Evolutionary conservation across 805 yeast species (phyloP), one percentile per base, ranked within the genome.

Genomic region (Wickerhamiella slavikovae): DNA sequence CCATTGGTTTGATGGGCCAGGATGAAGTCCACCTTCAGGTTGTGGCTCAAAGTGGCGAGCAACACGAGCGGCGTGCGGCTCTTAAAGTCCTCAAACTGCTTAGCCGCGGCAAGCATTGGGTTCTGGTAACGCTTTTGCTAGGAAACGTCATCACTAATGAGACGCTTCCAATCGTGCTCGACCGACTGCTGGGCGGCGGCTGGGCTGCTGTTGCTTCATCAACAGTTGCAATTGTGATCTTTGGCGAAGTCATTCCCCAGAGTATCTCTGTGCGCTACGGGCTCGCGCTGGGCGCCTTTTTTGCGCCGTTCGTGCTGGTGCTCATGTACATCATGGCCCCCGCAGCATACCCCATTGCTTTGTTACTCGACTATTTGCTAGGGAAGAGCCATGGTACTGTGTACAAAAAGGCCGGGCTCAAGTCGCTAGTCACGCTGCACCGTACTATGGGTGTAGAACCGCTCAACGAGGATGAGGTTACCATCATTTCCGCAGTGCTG

Each of bases 321-420:
- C 60, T 85, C 47, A 85, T 85, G 94, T 83, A 83, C 51, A 22
- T 71, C 25, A 68, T 85, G 76, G 82, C 75, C 49, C 96, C 96
- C 0, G 60, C 85, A 25, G 93, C 95, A 1, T 79, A 79, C 44
- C 98, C 98, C 2, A 71, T 74, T 35, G 85, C 95, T 1, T 44
- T 68, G 35, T 57, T 85, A 22, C 62, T 85, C 39, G 98, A 85
- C 52, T 62, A 65, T 43, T 63, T 74, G 22, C 60, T 85, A 21
- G 98, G 98, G 31, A 92, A 85, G 55, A 93, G 80, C 52, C 96
- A 85, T 51, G 96, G 98, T 20, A 82, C 93, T 2, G 68, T 85
- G 24, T 85, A 85, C 57, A 80, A 79, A 49, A 80, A 79, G 51
- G 73, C 80, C 5, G 96, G 96, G 1, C 66, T 85, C 44, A 85